Conservation (phyloP, 495 filamentous ascomycete species). For the Friedmanniomyces endolithicus region DNA sequence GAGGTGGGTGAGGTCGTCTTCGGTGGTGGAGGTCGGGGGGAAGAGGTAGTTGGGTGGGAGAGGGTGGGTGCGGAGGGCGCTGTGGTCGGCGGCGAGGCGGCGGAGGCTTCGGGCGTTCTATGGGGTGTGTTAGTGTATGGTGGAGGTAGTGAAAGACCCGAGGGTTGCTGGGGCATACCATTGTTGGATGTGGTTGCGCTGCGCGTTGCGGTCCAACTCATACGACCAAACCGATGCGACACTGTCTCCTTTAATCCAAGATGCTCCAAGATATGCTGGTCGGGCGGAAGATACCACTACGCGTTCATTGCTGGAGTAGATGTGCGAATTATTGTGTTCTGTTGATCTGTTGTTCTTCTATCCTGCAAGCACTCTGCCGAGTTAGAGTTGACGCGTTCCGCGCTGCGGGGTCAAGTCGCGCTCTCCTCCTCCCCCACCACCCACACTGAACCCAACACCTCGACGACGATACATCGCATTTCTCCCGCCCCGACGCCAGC, state of each 20-base stretch:
- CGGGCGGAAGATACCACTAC: not conserved
- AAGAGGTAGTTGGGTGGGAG: slow-evolving; percentile 60
- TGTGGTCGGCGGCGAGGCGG: slow-evolving; percentile 55
- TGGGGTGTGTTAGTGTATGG: not conserved
- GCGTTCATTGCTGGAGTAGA: not conserved
- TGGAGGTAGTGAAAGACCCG: not conserved
- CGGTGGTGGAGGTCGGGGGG: slow-evolving; percentile 29
- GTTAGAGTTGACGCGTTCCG: not conserved
- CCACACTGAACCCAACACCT: not conserved
- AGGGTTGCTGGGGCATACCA: not conserved
- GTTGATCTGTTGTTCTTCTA: not conserved
- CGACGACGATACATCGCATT: not conserved
- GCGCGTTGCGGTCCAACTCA: not conserved
- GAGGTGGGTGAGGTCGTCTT: slow-evolving; percentile 50
- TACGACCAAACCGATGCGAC: not conserved
- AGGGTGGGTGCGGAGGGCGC: slow-evolving; percentile 41
- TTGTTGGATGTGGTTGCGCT: not conserved
- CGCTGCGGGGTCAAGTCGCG: not conserved
- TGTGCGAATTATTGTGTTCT: not conserved
- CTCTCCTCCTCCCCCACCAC: not conserved
- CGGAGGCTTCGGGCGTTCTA: slow-evolving; percentile 44
- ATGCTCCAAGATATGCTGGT: not conserved
- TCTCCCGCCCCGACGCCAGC: too few relatives aligned
- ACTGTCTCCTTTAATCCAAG: too few relatives aligned
- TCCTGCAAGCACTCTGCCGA: not conserved